Evolutionary conservation across 176 grass and related monocot species (phyloP), one percentile per base, ranked within the genome.

Genomic region (Oryza meyeriana): DNA sequence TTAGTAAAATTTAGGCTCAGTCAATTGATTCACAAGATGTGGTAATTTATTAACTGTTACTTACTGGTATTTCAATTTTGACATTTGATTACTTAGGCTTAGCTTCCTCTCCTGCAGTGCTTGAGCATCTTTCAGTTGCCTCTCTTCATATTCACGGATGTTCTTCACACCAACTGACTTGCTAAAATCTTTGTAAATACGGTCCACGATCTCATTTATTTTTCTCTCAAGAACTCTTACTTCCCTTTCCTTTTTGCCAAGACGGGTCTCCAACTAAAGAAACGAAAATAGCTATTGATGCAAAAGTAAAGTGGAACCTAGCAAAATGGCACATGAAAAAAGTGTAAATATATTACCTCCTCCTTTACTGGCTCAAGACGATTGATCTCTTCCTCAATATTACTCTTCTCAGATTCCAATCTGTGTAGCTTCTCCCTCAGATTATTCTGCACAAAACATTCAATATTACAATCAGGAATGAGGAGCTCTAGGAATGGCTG

Each of bases 61-160:
- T 85, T 89, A 98, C 95, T 98, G 95, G 82, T 98, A 98, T 87
- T 98, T 98, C 86, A 94, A 84, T 89, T 98, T 98, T 70, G 92
- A 98, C 88, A 98, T 95, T 47, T 98, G 95, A 79, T 94, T 98
- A 77, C 78, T 89, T 40, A 94, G 82, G 32, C 81, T 93, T 29
- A 91, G 84, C 84, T 98, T 98, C 85, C 86, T 85, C 85, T 98
- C 92, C 67, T 93, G 84, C 81, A 93, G 89, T 73, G 88, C 82
- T 72, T 95, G 95, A 89, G 92, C 90, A 84, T 88, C 90, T 79
- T 88, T 93, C 57, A 95, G 88, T 20, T 98, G 95, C 52, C 77
- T 94, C 87, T 98, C 95, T 98, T 98, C 95, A 80, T 98, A 98
- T 62, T 98, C 95, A 47, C 92, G 95, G 64, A 98, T 98, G 69